Evolutionary conservation across 2,329 filamentous ascomycete genomes (phyloP), one percentile per base, ranked within the genome.

Genomic region (Coleophoma crateriformis): DNA sequence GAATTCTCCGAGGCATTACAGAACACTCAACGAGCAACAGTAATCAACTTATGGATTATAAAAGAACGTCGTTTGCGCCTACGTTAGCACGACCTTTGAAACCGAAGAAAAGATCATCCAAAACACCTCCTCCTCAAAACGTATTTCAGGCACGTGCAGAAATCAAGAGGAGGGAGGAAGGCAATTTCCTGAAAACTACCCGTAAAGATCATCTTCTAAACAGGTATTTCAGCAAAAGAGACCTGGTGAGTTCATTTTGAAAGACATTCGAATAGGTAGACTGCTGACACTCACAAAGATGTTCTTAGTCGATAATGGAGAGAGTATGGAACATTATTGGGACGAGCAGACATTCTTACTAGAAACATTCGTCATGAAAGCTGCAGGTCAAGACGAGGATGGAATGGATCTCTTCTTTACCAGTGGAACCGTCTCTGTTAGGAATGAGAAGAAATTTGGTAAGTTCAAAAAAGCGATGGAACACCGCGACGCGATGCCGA

Each of bases 231-330:
- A 12, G 50, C 47, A 40, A 59, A 17, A 32, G 47, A 44, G 47
- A 49, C 45, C 42, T 27, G 37, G 47, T 33, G 48, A 46, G 38
- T 58, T 47, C 4, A 10, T 41, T 37, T 48, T 17, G 19, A 48
- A 27, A 45, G 19, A 19, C n/a, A 32, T 35, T 11, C 19, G 39
- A 27, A 14, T 37, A 47, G n/a, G 43, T 33, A 37, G 11, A 37
- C n/a, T 15, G 12, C 39, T 41, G 19, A 41, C 19, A 19, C 12
- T 20, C 19, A 14, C 33, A 6, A 17, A 63, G 59, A 54, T 58
- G 7, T 65, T 60, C 48, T 53, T 66, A 8, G 58, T 64, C 1
- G 64, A 66, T 41, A 66, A 66, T 45, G 61, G 54, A 2, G 50
- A 49, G 2, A 53, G 58, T 3, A 66, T 66, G 64, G 35, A 8